Percentiles rank a stretch among this genome's conserved stretches.
Evolutionary conservation across 805 yeast species (phyloP).

Genomic region (Torulaspora microellipsoides): DNA sequence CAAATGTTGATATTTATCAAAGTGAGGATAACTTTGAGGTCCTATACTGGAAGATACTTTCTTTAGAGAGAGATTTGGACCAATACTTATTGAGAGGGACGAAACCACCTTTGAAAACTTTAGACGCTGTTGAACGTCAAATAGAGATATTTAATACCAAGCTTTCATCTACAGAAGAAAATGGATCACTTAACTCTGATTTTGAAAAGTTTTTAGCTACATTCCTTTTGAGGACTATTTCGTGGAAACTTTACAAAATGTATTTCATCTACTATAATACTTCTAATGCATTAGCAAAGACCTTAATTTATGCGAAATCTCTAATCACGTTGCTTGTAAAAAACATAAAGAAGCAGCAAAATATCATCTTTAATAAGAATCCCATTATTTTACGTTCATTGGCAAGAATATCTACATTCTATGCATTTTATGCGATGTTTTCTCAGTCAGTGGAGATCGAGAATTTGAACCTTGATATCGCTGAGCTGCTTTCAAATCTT

Average conservation of each 20-base stretch:
- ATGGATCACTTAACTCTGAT: constrained; percentile 15
- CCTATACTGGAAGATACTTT: constrained; percentile 29
- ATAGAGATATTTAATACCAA: constrained; percentile 19
- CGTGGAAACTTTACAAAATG: constrained; percentile 30
- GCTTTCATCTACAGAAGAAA: constrained; percentile 7
- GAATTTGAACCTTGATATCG: constrained; percentile 19
- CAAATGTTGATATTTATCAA: constrained; percentile 24
- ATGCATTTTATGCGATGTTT: constrained; percentile 25
- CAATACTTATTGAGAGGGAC: constrained; percentile 14
- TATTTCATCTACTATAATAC: constrained; percentile 22
- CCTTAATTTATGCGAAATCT: constrained; percentile 17
- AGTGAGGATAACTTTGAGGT: constrained; percentile 30
- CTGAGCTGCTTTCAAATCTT: constrained; percentile 18
- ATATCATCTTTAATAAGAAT: constrained; percentile 19
- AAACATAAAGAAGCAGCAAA: constrained; percentile 15
- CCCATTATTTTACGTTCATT: constrained; percentile 24
- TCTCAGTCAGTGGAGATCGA: constrained; percentile 16
- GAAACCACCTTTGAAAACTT: constrained; percentile 29
- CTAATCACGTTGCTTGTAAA: constrained; percentile 21
- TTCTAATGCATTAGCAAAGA: constrained; percentile 16
- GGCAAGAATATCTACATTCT: constrained; percentile 23
- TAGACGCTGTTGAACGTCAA: constrained; percentile 28
- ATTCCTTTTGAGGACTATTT: constrained; percentile 18
- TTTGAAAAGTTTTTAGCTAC: constrained; percentile 25
- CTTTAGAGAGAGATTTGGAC: constrained; percentile 33